These are phyloP conservation scores for Aegilops longissima DNA, from an alignment of 176 grass and related monocot species.

Conservation along the genomic window DNA sequence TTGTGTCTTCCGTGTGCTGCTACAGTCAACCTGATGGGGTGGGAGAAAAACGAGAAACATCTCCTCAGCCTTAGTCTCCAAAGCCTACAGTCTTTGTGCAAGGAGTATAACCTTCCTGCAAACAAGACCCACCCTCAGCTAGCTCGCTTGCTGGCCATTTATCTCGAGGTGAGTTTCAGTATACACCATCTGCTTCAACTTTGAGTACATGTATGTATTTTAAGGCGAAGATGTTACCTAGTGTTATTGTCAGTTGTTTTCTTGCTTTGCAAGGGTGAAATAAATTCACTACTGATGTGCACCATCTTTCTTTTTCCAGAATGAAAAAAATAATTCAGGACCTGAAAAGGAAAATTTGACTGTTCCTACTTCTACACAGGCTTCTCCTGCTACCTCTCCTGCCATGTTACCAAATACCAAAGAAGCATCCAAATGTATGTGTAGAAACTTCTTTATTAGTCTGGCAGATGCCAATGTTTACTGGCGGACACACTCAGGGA, in stretches of 20 bases:
- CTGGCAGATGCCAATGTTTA: slow-evolving; percentile 20
- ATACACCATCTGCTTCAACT: background rate
- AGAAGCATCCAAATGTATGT: slow-evolving; percentile 52
- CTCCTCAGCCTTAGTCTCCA: slow-evolving; percentile 60
- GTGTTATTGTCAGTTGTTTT: background rate
- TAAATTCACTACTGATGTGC: background rate
- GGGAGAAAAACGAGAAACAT: slow-evolving; percentile 49
- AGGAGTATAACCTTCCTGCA: slow-evolving; percentile 61
- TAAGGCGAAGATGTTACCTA: background rate
- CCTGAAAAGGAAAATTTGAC: slow-evolving; percentile 26
- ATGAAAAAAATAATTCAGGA: slow-evolving; percentile 33
- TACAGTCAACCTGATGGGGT: slow-evolving; percentile 50
- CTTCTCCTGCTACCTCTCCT: slow-evolving; percentile 24
- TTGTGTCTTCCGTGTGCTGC: background rate
- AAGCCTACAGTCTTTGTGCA: slow-evolving; percentile 83
- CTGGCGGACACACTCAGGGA: background rate
- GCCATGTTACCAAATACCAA: slow-evolving; percentile 24
- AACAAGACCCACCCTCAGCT: slow-evolving; percentile 69
- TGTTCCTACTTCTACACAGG: slow-evolving; percentile 34
- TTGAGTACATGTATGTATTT: background rate
- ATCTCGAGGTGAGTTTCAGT: slow-evolving; percentile 54
- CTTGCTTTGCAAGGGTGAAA: background rate
- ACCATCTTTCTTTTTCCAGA: slow-evolving; percentile 22
- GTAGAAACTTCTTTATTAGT: slow-evolving; percentile 23
- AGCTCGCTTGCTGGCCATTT: slow-evolving; percentile 52